Base-by-base conservation (phyloP, 148 eudicot species). In the Drosera capensis region DNA sequence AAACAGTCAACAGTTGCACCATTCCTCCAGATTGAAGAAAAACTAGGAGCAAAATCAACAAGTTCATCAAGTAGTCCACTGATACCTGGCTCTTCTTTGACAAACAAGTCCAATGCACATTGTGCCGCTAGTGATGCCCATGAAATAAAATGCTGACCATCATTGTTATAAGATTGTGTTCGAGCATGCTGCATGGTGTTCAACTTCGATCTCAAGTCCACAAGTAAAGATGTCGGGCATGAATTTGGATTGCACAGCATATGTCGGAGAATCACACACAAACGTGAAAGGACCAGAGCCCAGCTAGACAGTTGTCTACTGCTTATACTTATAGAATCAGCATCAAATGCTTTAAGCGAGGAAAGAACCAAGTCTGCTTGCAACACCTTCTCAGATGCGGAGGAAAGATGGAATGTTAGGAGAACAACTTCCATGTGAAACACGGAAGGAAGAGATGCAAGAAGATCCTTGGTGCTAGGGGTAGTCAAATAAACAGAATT, bases 401-500 rank as follows among this genome's bases (percentile, higher is more conserved):
- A 79, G 23, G 95, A 85, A 45, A 92, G 56, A 58, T 92, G 99
- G 58, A 92, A 92, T 19, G 88, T 73, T 76, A 85, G 72, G 17
- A 92, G 76, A 57, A 92, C 63, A 54, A 85, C 77, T 78, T 85
- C 99, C 64, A 92, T 70, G 64, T 92, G 88, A 57, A 85, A 79
- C 40, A 72, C 48, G 41, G 84, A 78, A 20, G 99, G 99, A 58
- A 92, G 88, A 53, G 63, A 59, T 38, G 43, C 73, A 20, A 79
- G 52, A 62, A 78, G 26, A 51, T 85, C 95, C 40, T 74, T 67
- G 43, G 74, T 41, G 20, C 41, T 49, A 48, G 67, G 68, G 49
- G 70, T 56, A 45, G 51, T 44, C 30, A 58, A 59, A 44, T 45
- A 58, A 16, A 76, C 65, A 49, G 58, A 38, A 65, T 63, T 72